phyloP scores from a whole-genome alignment of 2,329 filamentous ascomycete species.

The Xylariaceae sp. region DNA sequence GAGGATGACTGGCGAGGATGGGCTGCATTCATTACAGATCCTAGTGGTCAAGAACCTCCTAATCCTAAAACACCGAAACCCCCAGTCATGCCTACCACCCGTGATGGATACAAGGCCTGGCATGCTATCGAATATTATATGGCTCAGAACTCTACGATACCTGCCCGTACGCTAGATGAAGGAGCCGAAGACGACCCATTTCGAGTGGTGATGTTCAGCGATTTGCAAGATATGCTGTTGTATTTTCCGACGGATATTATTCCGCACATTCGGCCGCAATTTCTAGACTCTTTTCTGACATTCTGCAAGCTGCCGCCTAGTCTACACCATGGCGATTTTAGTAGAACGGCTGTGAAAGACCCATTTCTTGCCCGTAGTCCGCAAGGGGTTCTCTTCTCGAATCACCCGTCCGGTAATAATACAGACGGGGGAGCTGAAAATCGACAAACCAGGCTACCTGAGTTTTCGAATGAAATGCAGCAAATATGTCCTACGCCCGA shows the following conservation, averaged over 20 bases:
- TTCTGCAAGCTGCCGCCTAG: slow-evolving; percentile 61
- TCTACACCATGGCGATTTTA: slow-evolving; percentile 22
- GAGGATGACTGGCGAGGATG: slow-evolving; percentile 68
- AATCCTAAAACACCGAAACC: slow-evolving; percentile 32
- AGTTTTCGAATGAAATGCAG: slow-evolving; percentile 24
- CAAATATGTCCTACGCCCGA: slow-evolving; percentile 33
- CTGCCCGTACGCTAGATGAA: slow-evolving; percentile 71
- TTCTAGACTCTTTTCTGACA: slow-evolving; percentile 65
- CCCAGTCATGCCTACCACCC: slow-evolving; percentile 27
- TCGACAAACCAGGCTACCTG: slow-evolving; percentile 16
- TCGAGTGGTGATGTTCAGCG: slow-evolving; percentile 71
- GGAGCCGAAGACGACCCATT: slow-evolving; percentile 75
- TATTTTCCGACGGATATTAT: slow-evolving; percentile 39
- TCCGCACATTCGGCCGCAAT: slow-evolving; percentile 34
- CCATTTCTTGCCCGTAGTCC: slow-evolving; percentile 42
- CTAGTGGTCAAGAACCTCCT: slow-evolving; percentile 36
- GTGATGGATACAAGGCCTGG: slow-evolving; percentile 49
- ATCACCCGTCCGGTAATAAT: slow-evolving; percentile 5
- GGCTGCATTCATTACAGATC: slow-evolving; percentile 44
- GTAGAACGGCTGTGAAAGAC: slow-evolving; percentile 43
- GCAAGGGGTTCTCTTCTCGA: slow-evolving; percentile 24
- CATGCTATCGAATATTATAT: slow-evolving; percentile 48
- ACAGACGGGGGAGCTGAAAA: slow-evolving; percentile 9
- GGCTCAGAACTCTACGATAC: slow-evolving; percentile 47
- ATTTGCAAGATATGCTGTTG: slow-evolving; percentile 61